A percentile compares a stretch with the other conserved stretches of the same genome.
Evolutionary conservation across 345 rosid genomes (phyloP).

Genomic region (Barbarea vulgaris): DNA sequence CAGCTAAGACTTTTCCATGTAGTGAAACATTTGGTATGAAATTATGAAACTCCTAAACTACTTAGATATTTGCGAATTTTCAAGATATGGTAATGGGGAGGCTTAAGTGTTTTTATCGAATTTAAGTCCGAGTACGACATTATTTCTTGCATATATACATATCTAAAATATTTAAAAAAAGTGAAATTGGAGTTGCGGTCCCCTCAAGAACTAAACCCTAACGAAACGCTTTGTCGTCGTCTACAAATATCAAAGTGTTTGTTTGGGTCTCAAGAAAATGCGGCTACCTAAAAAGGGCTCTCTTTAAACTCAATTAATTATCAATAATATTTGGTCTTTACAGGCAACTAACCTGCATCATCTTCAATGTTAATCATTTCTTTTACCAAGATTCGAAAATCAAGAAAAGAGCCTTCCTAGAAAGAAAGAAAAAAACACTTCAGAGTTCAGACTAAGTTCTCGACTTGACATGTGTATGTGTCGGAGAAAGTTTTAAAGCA

Average conservation of each 20-base stretch:
- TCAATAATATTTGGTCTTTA: slow-evolving; percentile 33
- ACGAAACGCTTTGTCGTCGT: slow-evolving; percentile 13
- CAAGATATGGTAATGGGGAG: background rate
- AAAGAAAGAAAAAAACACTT: background rate
- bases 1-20: background rate
- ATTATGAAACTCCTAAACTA: background rate
- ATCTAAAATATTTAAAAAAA: too few species aligned
- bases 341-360: slow-evolving; percentile 30
- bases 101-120: background rate
- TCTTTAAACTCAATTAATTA: slow-evolving; percentile 29
- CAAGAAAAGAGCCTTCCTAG: slow-evolving; percentile 29
- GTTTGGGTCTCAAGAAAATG: slow-evolving; percentile 76
- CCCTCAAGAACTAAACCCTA: slow-evolving; percentile 39
- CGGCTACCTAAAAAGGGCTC: slow-evolving; percentile 50
- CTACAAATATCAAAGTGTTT: slow-evolving; percentile 34
- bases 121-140: slow-evolving; percentile 20
- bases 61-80: slow-evolving; percentile 5
- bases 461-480: slow-evolving; percentile 46
- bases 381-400: slow-evolving; percentile 26
- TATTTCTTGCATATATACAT: too few species aligned
- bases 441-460: slow-evolving; percentile 43
- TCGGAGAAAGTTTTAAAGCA: slow-evolving; percentile 20
- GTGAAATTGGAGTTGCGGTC: slow-evolving; percentile 41
- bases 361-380: slow-evolving; percentile 24
- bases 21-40: background rate